Evolutionary conservation across 768 basidiomycete genomes (phyloP).

Genomic region (Candolleomyces eurysporus): DNA sequence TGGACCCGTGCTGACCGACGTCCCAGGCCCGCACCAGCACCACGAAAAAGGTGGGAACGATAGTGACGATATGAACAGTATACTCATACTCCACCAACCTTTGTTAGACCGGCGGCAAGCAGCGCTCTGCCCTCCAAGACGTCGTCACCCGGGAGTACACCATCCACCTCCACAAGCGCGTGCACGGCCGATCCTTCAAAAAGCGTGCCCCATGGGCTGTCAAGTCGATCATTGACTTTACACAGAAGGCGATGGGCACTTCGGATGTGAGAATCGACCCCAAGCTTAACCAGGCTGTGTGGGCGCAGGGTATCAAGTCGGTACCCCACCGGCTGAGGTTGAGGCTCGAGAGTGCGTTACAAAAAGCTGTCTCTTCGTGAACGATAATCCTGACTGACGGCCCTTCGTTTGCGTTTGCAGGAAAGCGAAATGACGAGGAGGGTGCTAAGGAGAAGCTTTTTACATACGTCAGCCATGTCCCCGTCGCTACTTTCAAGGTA

Average conservation of each 20-base stretch:
- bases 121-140: constrained; percentile 94
- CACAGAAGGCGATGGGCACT: constrained; percentile 95
- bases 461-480: constrained; percentile 84
- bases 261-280: constrained; percentile 92
- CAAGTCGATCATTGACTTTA: constrained; percentile 91
- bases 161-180: constrained; percentile 94
- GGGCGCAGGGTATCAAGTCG: constrained; percentile 91
- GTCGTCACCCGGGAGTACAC: constrained; percentile 99
- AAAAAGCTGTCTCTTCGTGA: not conserved
- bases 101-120: constrained; percentile 70
- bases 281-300: constrained; percentile 93
- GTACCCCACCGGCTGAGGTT: constrained; percentile 91
- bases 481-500: constrained; percentile 83
- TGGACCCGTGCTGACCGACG: constrained; percentile 2
- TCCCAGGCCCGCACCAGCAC: constrained; percentile 46
- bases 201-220: constrained; percentile 96
- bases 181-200: constrained; percentile 93
- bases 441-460: constrained; percentile 97
- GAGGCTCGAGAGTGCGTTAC: constrained; percentile 78
- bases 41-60: constrained; percentile 54
- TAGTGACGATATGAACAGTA: not conserved
- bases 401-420: constrained; percentile 32
- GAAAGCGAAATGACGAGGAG: constrained; percentile 99
- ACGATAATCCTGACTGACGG: not conserved
- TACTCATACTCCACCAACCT: not conserved